Evolutionary conservation across 2,329 filamentous ascomycete species (phyloP).

Genomic region (Talaromyces pinophilus): DNA sequence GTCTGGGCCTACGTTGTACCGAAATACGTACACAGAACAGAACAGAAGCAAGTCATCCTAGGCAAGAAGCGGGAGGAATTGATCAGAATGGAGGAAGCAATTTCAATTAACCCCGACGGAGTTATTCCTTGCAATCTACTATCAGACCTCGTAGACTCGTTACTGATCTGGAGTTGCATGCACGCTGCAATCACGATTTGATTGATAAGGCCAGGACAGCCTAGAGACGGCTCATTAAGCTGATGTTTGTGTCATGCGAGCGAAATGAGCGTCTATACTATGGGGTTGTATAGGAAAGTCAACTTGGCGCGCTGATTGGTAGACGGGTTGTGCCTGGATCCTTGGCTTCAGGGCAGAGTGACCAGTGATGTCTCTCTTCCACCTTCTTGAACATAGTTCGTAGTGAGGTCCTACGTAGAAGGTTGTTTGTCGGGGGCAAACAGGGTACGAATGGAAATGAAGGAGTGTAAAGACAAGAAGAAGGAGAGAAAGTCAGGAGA

Average conservation of each 20-base stretch:
- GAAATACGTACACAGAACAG: not conserved
- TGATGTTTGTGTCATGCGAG: constrained; percentile 5
- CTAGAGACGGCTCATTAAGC: not conserved
- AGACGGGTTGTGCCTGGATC: constrained; percentile 4
- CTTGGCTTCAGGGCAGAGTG: not conserved
- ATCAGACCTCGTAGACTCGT: not conserved
- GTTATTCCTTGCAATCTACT: not conserved
- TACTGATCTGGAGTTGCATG: not conserved
- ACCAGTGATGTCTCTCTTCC: not conserved
- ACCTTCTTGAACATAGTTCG: too few relatives aligned
- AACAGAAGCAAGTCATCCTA: not conserved
- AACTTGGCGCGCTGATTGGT: constrained; percentile 1
- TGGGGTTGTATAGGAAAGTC: not conserved
- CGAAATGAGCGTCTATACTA: not conserved
- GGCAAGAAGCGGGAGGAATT: not conserved
- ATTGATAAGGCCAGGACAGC: not conserved
- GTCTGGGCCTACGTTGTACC: not conserved
- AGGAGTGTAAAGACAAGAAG: not conserved
- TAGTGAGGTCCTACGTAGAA: not conserved
- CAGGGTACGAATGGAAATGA: not conserved
- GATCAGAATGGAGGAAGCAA: not conserved
- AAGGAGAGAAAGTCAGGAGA: not conserved
- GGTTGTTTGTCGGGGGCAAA: not conserved
- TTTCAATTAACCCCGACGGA: not conserved
- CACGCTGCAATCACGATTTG: not conserved